Conservation (phyloP, 2,329 filamentous ascomycete genomes). For the Pezicula rhizophila region DNA sequence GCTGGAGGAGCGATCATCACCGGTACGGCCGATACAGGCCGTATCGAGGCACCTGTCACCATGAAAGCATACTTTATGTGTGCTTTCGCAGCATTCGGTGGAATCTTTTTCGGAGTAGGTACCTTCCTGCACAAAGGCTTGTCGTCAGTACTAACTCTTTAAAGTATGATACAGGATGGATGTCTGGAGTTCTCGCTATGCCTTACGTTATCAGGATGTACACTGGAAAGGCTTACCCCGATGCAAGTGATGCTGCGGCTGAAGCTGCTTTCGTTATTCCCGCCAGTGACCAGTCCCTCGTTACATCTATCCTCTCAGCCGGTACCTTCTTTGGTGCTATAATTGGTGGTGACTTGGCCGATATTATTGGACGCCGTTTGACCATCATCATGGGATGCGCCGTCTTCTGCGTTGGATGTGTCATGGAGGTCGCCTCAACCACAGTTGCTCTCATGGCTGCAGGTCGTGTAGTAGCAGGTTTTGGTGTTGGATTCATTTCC, state of each 20-base stretch:
- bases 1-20: neutral
- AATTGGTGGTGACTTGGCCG: slow-evolving; percentile 71
- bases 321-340: slow-evolving; percentile 79
- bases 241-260: slow-evolving; percentile 1
- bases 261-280: slow-evolving; percentile 24
- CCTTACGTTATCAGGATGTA: slow-evolving; percentile 29
- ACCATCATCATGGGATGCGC: slow-evolving; percentile 55
- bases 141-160: too few relatives aligned
- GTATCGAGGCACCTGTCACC: slow-evolving; percentile 61
- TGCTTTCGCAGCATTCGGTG: slow-evolving; percentile 62
- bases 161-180: neutral
- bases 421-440: slow-evolving; percentile 52
- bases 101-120: slow-evolving; percentile 45
- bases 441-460: slow-evolving; percentile 40
- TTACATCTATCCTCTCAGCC: slow-evolving; percentile 53
- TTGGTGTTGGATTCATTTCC: slow-evolving; percentile 61
- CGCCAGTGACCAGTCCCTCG: slow-evolving; percentile 32
- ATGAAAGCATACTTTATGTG: slow-evolving; percentile 61
- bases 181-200: slow-evolving; percentile 10
- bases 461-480: slow-evolving; percentile 59
- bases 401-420: slow-evolving; percentile 64
- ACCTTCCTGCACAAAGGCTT: slow-evolving; percentile 42
- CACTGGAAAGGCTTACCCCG: slow-evolving; percentile 3
- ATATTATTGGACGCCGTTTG: slow-evolving; percentile 66
- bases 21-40: slow-evolving; percentile 51